Evolutionary conservation across 441 rosid species (phyloP), one percentile per base, ranked within the genome.

Genomic region (Omphalea diandra): DNA sequence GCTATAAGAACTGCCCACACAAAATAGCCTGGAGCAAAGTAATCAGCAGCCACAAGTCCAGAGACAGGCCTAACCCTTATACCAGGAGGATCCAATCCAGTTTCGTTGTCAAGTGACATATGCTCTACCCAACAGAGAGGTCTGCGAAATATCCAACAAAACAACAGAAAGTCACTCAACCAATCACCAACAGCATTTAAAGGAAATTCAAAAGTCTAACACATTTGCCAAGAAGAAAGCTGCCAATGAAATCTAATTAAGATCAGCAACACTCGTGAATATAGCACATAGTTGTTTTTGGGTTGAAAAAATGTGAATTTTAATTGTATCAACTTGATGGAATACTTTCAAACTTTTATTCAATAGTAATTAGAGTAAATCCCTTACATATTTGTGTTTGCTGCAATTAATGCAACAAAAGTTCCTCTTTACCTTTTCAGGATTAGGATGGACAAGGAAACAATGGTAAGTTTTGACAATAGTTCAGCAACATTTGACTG

Each of bases 111-210:
- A 73, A 95, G 82, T 41, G 98, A 93, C 91, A 95, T 87, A 79
- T 95, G 99, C 69, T 95, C 93, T 57, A 89, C 88, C 99, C 99
- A 95, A 75, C 99, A 95, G n/a, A 95, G 72, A 69, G 99, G 99
- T 77, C 99, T 93, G 78, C 71, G 67, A 68, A 64, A 57, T 36
- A 65, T 41, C 44, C 62, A 75, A 57, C 62, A 64, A 60, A 33
- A 26, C 32, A 65, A 78, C 60, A 38, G 58, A 68, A 60, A 76
- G 20, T 1, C 20, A 60, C 22, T 29, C 41, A 10, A 50, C 50
- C 40, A 72, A 67, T 29, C 66, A 33, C 41, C 62, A 43, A 49
- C 58, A 64, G 7, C 65, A 62, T 58, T 68, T 24, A 8, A 12
- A 7, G 57, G 2, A 68, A 79, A 50, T 22, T 73, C 41, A 12